Conservation (phyloP, 176 grass and related monocot genomes). For the Aegilops umbellulata region DNA sequence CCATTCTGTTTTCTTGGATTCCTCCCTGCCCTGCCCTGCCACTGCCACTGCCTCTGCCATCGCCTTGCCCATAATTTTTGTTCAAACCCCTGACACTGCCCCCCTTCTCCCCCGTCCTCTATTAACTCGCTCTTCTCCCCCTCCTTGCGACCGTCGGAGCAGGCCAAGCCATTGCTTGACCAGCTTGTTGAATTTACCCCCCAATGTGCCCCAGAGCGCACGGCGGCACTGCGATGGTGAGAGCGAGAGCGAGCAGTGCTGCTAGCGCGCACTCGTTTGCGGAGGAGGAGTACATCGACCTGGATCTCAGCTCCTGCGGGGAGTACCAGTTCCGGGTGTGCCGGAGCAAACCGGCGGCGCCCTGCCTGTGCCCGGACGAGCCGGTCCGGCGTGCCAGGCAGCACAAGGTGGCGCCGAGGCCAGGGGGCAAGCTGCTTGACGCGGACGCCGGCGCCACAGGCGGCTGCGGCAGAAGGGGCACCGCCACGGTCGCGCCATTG, state of each 20-base stretch:
- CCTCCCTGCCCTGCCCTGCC: conserved; percentile 43
- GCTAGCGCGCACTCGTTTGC: conserved; percentile 25
- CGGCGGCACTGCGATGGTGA: conserved; percentile 34
- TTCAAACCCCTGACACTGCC: conserved; percentile 41
- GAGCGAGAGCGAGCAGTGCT: not conserved
- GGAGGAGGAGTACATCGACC: conserved; percentile 76
- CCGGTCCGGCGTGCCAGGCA: conserved; percentile 26
- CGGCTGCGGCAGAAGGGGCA: conserved; percentile 16
- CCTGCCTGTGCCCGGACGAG: conserved; percentile 38
- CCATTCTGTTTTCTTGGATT: conserved; percentile 64
- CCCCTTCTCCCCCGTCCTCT: not conserved
- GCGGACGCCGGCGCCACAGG: not conserved
- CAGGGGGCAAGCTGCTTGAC: conserved; percentile 4
- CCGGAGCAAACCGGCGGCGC: conserved; percentile 2
- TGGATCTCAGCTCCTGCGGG: conserved; percentile 54
- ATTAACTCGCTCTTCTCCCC: conserved; percentile 21
- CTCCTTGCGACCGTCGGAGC: not conserved
- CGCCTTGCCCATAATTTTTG: conserved; percentile 44
- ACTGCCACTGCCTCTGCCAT: conserved; percentile 1
- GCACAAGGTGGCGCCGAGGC: conserved; percentile 22
- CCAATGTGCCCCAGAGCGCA: conserved; percentile 50
- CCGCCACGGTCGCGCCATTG: conserved; percentile 35
- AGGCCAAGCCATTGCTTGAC: not conserved
- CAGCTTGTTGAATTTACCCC: not conserved
- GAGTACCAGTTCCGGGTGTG: conserved; percentile 47